Percentiles rank a stretch among this genome's conserved stretches.
Conservation (phyloP, 2,329 filamentous ascomycete species). For the Cordyceps tenuipes region DNA sequence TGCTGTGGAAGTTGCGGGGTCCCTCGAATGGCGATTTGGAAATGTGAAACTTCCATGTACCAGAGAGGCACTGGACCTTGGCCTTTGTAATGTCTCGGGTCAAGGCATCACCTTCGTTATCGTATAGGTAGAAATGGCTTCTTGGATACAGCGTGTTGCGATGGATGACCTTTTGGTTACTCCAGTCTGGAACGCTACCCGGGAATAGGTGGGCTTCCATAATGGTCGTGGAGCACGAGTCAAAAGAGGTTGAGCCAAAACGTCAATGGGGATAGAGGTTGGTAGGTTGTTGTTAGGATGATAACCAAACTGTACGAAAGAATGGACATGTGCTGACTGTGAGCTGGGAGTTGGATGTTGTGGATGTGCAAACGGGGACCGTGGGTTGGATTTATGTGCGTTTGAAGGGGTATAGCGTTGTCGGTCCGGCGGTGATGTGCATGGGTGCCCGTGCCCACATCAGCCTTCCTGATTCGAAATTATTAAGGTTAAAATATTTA, state of each 20-base stretch:
- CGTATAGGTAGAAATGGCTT: conserved; percentile 47
- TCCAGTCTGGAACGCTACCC: conserved; percentile 45
- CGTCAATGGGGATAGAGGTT: neutral
- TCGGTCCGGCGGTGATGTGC: neutral
- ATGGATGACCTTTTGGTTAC: conserved; percentile 51
- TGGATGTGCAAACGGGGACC: neutral
- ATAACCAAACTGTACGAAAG: neutral
- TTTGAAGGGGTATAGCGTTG: neutral
- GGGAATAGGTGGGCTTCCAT: conserved; percentile 13
- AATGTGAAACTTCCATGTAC: conserved; percentile 46
- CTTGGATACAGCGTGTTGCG: conserved; percentile 50
- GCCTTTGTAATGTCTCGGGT: conserved; percentile 30
- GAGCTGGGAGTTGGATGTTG: neutral
- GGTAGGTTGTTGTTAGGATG: neutral
- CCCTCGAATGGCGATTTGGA: conserved; percentile 38
- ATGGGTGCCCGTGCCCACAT: neutral
- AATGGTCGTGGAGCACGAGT: neutral
- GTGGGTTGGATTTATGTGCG: neutral
- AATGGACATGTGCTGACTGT: neutral
- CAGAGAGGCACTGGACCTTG: conserved; percentile 38
- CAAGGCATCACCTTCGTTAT: conserved; percentile 40
- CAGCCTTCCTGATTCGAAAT: neutral
- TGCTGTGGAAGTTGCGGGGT: conserved; percentile 31
- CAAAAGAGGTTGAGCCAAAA: neutral
- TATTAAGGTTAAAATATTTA: neutral